Base-by-base conservation (phyloP, 202 grass and related monocot species). In the Panicum hallii region DNA sequence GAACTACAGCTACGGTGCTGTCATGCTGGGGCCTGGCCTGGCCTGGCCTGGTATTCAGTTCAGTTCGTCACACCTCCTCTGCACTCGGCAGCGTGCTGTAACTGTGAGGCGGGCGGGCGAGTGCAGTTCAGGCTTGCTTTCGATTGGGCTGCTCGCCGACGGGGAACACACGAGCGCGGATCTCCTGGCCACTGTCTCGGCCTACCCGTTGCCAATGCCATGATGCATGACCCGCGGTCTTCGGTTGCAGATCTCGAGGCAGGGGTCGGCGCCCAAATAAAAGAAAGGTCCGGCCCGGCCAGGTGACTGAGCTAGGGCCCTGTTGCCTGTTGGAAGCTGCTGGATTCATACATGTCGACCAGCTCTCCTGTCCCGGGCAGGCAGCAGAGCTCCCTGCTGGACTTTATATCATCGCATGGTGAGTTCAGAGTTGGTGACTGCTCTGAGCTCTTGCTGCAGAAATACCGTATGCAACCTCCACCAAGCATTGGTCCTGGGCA, bases 121-220 rank as follows among this genome's bases (percentile, higher is more conserved):
- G 26, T 26, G 26, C 26, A 26, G 26, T 26, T 68, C 77, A 38
- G 45, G 44, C 1, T 0, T 66, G 62, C 46, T 81, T 63, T 70
- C 53, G 4, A 77, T 49, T 70, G 70, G 80, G 80, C 40, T 87
- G 81, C 85, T 74, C 47, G 63, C 40, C 23, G 40, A n/a, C 47
- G 55, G 77, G 89, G 85, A 88, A 84, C 89, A 88, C 85, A 81
- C 55, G 81, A 75, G 81, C 89, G 63, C 77, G 44, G 76, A 91
- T 91, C 85, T 88, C 77, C 81, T 77, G 81, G 38, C 2, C 56
- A 41, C 57, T 90, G 81, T 17, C 46, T 7, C 50, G 5, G 50
- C 58, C 14, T 11, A 63, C 38, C 46, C 14, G 16, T 41, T 50
- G 22, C 68, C 67, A 43, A 19, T 15, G 49, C 64, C 7, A 72